Base-by-base conservation (phyloP, 1,284 basidiomycete species). In the Ceratobasidium sp. region DNA sequence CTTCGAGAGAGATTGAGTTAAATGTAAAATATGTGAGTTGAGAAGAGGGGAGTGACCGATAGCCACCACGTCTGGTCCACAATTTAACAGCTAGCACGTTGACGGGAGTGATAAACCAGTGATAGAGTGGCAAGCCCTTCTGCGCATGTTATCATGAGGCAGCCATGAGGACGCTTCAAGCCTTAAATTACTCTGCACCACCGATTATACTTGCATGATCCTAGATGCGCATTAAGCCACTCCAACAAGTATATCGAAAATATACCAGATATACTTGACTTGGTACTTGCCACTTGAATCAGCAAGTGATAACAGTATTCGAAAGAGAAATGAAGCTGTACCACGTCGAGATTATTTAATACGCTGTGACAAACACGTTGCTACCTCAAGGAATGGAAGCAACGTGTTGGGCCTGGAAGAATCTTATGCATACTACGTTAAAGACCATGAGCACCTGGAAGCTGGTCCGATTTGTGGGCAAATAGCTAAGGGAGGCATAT, bases 111-210 rank as follows among this genome's bases (percentile, higher is more conserved):
- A 13, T 44, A 44, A 10, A 9, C 10, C 15, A n/a, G 20, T 13
- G 20, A 64, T 64, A n/a, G n/a, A 64, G 23, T 44, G 20, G 61
- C 20, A 20, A 62, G 10, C 9, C 12, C 6, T 64, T 23, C 38
- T 44, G 23, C 20, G n/a, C 40, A 44, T 42, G 38, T 10, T n/a
- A 23, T 20, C 61, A 64, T 64, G 61, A 64, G 61, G 61, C n/a
- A 23, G 23, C 61, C 61, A 64, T 15, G 61, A 64, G 61, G 61
- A 23, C 44, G 3, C 17, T 17, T 6, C 2, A 10, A 44, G 40
- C 17, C 40, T 44, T n/a, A n/a, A n/a, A 15, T 26, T n/a, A 40
- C 61, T 33, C 44, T 64, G 61, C 40, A 46, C 17, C 10, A 61
- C 9, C 26, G 38, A n/a, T n/a, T 38, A 17, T 42, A 64, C 40